Evolutionary conservation across 768 basidiomycete species (phyloP), one percentile per base, ranked within the genome.

Genomic region (Podaxis sp.): DNA sequence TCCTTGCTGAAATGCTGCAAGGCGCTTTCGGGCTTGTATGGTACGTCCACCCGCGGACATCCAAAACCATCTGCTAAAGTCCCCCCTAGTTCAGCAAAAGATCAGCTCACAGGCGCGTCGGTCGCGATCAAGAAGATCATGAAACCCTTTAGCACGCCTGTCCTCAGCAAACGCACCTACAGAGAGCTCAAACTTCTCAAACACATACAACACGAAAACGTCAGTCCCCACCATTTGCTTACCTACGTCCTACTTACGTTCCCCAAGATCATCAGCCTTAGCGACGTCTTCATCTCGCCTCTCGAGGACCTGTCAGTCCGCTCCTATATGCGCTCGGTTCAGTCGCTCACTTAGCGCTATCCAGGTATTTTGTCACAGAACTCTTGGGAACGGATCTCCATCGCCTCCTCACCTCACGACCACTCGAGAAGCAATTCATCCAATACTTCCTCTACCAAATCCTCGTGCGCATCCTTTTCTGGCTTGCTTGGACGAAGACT

Each of bases 111-210:
- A 8, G 91, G 87, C 46, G 86, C 94, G 52, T 92, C 93, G 17
- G 96, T 96, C 62, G 97, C 97, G 71, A 96, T 99, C 81, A 99
- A 99, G 87, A 99, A 99, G 87, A 99, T 99, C 82, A 99, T 99
- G 96, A 99, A 99, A 76, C 97, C 97, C 6, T 99, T 99, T 80
- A 93, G 91, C 73, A 98, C 97, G 5, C 96, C 97, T 19, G 97
- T 99, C n/a, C 83, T 99, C 69, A 90, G 89, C 76, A 99, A 99
- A 79, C 84, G 97, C 66, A 99, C 97, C 1, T 99, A 99, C 76
- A 86, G 97, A 65, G 97, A 99, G 78, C 84, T 99, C 70, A 99
- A 99, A 78, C 84, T 99, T 46, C 84, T 99, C 72, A 99, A 99
- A 79, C 96, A 99, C 76, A 93, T 99, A 69, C 92, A 96, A 71